These are phyloP conservation scores for Leersia perrieri DNA, from an alignment of 176 grass and related monocot species.

Conservation along the genomic window DNA sequence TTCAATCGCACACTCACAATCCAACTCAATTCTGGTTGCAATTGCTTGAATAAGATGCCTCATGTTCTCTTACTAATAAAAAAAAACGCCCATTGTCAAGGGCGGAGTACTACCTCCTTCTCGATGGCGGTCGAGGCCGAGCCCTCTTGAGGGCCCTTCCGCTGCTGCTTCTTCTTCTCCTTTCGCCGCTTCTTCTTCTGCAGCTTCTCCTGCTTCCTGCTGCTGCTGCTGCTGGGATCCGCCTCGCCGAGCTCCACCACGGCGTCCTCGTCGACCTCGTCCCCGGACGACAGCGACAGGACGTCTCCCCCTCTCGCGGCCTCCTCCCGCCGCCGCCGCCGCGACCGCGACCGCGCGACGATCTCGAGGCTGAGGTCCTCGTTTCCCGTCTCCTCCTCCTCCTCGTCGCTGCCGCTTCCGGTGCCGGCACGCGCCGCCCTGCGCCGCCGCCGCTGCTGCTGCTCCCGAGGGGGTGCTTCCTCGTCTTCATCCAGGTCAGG, in stretches of 20 bases:
- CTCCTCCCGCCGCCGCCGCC: slow-evolving; percentile 26
- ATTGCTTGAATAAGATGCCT: neutral
- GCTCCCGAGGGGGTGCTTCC: neutral
- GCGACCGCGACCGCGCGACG: slow-evolving; percentile 52
- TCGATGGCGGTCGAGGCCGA: neutral
- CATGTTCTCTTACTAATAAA: neutral
- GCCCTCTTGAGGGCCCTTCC: slow-evolving; percentile 25
- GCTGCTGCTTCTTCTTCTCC: slow-evolving; percentile 39
- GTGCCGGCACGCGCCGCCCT: neutral
- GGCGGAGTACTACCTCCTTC: slow-evolving; percentile 10
- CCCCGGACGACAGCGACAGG: slow-evolving; percentile 30
- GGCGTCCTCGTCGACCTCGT: slow-evolving; percentile 35
- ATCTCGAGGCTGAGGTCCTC: slow-evolving; percentile 85
- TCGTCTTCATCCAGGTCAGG: slow-evolving; percentile 29
- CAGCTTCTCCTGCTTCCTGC: slow-evolving; percentile 17
- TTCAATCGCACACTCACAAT: neutral
- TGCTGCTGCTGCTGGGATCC: slow-evolving; percentile 14
- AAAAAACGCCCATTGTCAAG: too few species aligned
- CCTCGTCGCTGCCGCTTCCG: slow-evolving; percentile 35
- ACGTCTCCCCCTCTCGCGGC: neutral
- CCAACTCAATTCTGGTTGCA: neutral
- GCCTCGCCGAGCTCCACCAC: slow-evolving; percentile 32
- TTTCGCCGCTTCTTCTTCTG: slow-evolving; percentile 44
- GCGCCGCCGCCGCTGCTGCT: neutral
- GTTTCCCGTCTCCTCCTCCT: slow-evolving; percentile 66